Evolutionary conservation across 805 yeast species (phyloP).

Genomic region (Teunomyces aglyptinius): DNA sequence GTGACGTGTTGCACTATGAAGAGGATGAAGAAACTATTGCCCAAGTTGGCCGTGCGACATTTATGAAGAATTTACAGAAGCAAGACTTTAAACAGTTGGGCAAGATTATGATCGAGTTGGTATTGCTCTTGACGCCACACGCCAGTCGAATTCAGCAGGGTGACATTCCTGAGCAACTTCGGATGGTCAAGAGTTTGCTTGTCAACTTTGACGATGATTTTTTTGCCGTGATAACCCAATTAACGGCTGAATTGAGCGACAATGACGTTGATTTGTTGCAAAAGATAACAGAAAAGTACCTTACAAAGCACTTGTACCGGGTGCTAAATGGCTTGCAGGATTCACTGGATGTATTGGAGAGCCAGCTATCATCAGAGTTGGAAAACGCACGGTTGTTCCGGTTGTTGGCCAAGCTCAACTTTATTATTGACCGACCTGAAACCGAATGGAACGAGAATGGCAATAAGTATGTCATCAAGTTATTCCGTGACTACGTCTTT

Average conservation of each 20-base stretch:
- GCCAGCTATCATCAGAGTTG: conserved; percentile 64
- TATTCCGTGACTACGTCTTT: conserved; percentile 83
- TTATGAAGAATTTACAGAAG: conserved; percentile 37
- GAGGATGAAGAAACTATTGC: conserved; percentile 22
- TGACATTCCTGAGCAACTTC: background rate
- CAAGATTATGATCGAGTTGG: conserved; percentile 53
- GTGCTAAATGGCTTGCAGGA: conserved; percentile 51
- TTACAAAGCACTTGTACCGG: conserved; percentile 39
- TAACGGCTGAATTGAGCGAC: conserved; percentile 23
- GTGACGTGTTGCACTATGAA: conserved; percentile 56
- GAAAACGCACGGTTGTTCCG: conserved; percentile 89
- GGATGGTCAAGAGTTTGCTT: conserved; percentile 14
- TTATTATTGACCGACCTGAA: conserved; percentile 74
- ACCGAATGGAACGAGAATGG: conserved; percentile 70
- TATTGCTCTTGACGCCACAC: background rate
- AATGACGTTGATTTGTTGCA: conserved; percentile 19
- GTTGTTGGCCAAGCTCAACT: conserved; percentile 75
- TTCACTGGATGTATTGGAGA: conserved; percentile 57
- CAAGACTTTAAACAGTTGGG: conserved; percentile 64
- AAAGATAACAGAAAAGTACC: conserved; percentile 21
- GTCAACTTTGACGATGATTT: conserved; percentile 42
- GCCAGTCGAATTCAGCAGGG: background rate
- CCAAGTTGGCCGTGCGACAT: conserved; percentile 6
- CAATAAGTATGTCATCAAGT: conserved; percentile 54
- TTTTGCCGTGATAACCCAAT: conserved; percentile 27